These are phyloP conservation scores for Phlebiopsis flavidoalba DNA, from an alignment of 768 basidiomycete species.

Conservation along the genomic window DNA sequence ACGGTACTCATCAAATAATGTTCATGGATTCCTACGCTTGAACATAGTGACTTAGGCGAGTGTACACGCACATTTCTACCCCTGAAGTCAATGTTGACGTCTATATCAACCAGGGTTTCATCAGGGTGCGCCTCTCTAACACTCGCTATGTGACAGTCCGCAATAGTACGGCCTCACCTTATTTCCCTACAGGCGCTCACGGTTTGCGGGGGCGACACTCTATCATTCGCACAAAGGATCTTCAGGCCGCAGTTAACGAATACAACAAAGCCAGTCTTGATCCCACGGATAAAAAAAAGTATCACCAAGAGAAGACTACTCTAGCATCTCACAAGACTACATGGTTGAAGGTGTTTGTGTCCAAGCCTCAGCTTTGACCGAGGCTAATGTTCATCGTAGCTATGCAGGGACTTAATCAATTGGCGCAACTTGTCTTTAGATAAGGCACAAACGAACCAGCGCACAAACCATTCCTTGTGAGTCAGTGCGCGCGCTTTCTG, in stretches of 20 bases:
- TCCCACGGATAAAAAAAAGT: conserved; percentile 3
- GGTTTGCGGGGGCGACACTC: neutral
- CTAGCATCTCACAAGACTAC: conserved; percentile 7
- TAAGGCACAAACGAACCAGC: neutral
- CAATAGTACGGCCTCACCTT: too few species aligned
- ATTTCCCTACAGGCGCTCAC: too few species aligned
- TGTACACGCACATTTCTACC: neutral
- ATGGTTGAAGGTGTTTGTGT: conserved; percentile 6
- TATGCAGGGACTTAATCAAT: neutral
- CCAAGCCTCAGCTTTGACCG: neutral
- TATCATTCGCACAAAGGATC: conserved; percentile 3
- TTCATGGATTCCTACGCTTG: conserved; percentile 15
- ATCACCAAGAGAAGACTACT: conserved; percentile 8
- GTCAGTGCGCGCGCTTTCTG: too few species aligned
- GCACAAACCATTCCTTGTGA: too few species aligned
- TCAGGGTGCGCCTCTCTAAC: too few species aligned
- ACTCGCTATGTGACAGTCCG: too few species aligned
- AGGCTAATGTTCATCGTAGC: neutral
- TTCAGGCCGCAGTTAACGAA: conserved; percentile 17
- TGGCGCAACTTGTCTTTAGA: conserved; percentile 8
- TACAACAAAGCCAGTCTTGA: conserved; percentile 16
- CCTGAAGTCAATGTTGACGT: neutral
- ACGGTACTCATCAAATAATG: conserved; percentile 8
- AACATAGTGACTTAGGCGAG: neutral
- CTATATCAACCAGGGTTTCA: too few species aligned